These are phyloP conservation scores for Globisporangium barbulae DNA, from an alignment of 352 stramenopile species.

Conservation along the genomic window DNA sequence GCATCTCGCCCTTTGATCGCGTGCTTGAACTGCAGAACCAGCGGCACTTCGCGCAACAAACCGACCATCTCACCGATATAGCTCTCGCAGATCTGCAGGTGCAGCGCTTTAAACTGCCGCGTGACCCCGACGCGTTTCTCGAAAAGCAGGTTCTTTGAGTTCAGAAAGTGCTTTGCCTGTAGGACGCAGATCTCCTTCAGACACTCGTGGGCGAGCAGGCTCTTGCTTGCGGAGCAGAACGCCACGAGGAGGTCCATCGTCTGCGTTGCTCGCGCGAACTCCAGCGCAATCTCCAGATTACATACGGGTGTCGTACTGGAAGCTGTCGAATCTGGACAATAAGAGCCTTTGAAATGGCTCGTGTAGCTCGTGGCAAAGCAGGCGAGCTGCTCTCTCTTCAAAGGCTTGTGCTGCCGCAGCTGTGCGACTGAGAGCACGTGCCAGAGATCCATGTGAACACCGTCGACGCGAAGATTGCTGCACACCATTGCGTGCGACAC, in stretches of 20 bases:
- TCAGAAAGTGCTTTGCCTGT: slow-evolving; percentile 3
- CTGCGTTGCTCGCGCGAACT: slow-evolving; percentile 9
- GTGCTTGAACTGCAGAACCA: slow-evolving; percentile 22
- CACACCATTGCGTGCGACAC: slow-evolving; percentile 24
- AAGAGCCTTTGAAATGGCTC: not conserved
- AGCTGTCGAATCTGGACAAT: not conserved
- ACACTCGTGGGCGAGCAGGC: slow-evolving; percentile 6
- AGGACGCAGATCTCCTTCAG: slow-evolving; percentile 10
- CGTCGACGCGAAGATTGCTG: slow-evolving; percentile 19
- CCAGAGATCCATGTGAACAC: slow-evolving; percentile 24
- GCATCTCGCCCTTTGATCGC: not conserved
- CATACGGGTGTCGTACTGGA: not conserved
- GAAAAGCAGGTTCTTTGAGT: slow-evolving; percentile 1
- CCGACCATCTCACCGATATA: slow-evolving; percentile 28
- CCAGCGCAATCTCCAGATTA: slow-evolving; percentile 3
- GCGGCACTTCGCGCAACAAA: slow-evolving; percentile 23
- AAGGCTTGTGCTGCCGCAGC: not conserved
- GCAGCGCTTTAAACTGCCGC: slow-evolving; percentile 1
- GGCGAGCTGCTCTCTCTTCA: not conserved
- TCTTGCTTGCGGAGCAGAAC: slow-evolving; percentile 14
- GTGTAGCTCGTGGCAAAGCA: not conserved
- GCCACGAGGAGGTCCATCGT: slow-evolving; percentile 6
- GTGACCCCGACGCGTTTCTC: not conserved
- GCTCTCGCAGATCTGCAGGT: slow-evolving; percentile 24
- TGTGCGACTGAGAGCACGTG: slow-evolving; percentile 7